A percentile compares a stretch with the other conserved stretches of the same genome.
Evolutionary conservation across 805 yeast genomes (phyloP).

Genomic region (Starmerella stellata): DNA sequence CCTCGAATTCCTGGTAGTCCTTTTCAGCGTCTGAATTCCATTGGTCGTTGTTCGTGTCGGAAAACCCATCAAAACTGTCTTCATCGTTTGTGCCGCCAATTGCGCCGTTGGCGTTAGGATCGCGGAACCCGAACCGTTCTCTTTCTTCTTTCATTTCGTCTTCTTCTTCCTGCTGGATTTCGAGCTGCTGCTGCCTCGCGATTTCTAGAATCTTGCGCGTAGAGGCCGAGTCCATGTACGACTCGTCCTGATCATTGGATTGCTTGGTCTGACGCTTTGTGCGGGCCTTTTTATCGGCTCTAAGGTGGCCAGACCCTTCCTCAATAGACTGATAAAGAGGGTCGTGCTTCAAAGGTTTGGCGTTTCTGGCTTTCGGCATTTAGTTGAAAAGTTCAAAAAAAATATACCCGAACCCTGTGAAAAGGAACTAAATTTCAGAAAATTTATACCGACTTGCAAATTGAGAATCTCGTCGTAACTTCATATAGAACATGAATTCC

Average conservation of each 20-base stretch:
- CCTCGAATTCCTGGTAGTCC: constrained; percentile 31
- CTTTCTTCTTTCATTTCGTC: constrained; percentile 2
- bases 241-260: constrained; percentile 33
- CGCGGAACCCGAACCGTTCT: background rate
- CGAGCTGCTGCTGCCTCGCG: constrained; percentile 88
- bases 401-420: constrained; percentile 1
- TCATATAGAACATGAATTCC: no score
- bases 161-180: constrained; percentile 44
- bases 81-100: background rate
- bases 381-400: background rate
- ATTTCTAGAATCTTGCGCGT: constrained; percentile 74
- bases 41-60: constrained; percentile 36
- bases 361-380: constrained; percentile 23
- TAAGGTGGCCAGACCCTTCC: constrained; percentile 54
- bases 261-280: constrained; percentile 19
- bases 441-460: no score
- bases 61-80: constrained; percentile 22
- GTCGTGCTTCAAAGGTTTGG: constrained; percentile 48
- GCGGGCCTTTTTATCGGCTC: constrained; percentile 24
- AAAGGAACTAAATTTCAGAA: no score
- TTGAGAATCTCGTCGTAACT: no score
- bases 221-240: constrained; percentile 57
- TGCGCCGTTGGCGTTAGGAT: constrained; percentile 1
- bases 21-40: constrained; percentile 28
- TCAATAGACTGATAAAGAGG: constrained; percentile 66